phyloP scores from a whole-genome alignment of 2,329 filamentous ascomycete genomes.

The Chalaropsis ovoidea region DNA sequence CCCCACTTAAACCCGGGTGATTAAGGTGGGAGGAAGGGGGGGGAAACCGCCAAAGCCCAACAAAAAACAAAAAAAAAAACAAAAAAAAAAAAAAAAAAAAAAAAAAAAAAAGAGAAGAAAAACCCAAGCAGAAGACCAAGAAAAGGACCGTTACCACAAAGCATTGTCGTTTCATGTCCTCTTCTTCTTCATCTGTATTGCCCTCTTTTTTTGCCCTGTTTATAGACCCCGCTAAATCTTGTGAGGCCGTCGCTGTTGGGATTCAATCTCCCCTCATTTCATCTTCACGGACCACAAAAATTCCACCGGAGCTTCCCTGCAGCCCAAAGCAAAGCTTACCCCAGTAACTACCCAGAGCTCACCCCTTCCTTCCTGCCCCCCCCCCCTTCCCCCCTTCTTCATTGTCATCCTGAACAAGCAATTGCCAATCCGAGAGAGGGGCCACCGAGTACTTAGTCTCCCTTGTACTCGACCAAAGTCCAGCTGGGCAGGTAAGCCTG shows the following conservation, averaged over 20 bases:
- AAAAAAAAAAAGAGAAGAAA: no score
- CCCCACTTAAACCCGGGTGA: constrained; percentile 13
- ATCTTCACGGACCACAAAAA: not conserved
- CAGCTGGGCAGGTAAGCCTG: not conserved
- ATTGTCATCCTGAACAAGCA: constrained; percentile 12
- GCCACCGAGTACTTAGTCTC: not conserved
- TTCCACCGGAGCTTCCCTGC: constrained; percentile 3
- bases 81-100: no score
- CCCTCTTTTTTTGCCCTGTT: not conserved
- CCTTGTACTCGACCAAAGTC: not conserved
- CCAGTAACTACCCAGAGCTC: constrained; percentile 3
- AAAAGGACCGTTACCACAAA: not conserved
- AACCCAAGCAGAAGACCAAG: not conserved
- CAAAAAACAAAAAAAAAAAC: no score
- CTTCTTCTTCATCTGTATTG: not conserved
- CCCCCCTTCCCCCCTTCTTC: not conserved
- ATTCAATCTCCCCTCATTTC: not conserved
- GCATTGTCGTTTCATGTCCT: constrained; percentile 3
- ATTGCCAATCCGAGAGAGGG: constrained; percentile 1
- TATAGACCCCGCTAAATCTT: not conserved
- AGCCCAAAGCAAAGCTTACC: constrained; percentile 13
- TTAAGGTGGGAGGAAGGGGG: constrained; percentile 3
- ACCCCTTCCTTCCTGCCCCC: not conserved
- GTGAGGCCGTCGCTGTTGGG: not conserved
- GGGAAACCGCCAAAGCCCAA: not conserved